These are phyloP conservation scores for Aspergillus carbonarius DNA, from an alignment of 2,329 filamentous ascomycete species.

Conservation along the genomic window DNA sequence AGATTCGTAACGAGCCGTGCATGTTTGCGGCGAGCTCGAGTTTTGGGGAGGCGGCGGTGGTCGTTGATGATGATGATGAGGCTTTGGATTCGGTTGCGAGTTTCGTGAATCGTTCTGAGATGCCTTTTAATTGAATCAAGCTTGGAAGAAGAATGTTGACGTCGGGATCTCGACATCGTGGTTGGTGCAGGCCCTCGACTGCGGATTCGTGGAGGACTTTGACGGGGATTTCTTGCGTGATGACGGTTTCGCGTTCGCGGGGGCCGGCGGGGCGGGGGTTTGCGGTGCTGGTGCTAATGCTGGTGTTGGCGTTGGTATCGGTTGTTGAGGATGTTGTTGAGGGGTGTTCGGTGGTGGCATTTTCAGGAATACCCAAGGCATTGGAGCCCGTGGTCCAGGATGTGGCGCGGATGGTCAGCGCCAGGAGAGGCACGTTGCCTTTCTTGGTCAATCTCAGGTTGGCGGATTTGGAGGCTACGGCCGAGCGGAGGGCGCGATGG, in stretches of 20 bases:
- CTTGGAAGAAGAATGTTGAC: slow-evolving; percentile 90
- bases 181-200: slow-evolving; percentile 93
- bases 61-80: slow-evolving; percentile 33
- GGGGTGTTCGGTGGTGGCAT: neutral
- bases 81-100: slow-evolving; percentile 45
- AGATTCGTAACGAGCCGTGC: slow-evolving; percentile 80
- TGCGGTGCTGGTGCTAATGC: slow-evolving; percentile 41
- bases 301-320: slow-evolving; percentile 21
- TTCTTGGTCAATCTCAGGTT: slow-evolving; percentile 91
- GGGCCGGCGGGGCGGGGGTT: slow-evolving; percentile 43
- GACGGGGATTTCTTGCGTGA: slow-evolving; percentile 95
- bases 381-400: slow-evolving; percentile 48
- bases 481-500: slow-evolving; percentile 87
- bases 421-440: slow-evolving; percentile 79
- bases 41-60: slow-evolving; percentile 52
- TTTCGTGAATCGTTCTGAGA: slow-evolving; percentile 93
- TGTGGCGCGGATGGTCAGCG: slow-evolving; percentile 78
- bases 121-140: slow-evolving; percentile 83
- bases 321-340: slow-evolving; percentile 16
- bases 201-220: slow-evolving; percentile 78
- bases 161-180: slow-evolving; percentile 83
- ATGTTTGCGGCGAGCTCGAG: slow-evolving; percentile 90
- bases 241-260: slow-evolving; percentile 80
- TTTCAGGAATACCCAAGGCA: slow-evolving; percentile 53
- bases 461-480: slow-evolving; percentile 75